Evolutionary conservation across 176 grass and related monocot genomes (phyloP).

Genomic region (Rhipidocladum racemiflorum): DNA sequence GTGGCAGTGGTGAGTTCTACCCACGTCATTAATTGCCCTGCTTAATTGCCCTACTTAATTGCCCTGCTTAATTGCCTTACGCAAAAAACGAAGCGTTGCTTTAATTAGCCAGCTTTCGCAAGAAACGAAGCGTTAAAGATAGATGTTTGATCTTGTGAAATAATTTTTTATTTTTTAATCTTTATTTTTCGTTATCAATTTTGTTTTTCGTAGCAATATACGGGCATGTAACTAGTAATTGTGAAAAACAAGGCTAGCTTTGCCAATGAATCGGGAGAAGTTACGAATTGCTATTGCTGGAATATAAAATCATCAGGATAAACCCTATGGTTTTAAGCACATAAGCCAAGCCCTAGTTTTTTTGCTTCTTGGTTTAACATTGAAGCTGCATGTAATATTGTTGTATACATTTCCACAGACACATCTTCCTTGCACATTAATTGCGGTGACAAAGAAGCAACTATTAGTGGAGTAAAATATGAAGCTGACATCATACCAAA

Average conservation of each 20-base stretch:
- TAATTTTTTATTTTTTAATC: too few species aligned
- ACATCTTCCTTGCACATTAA: slow-evolving; percentile 66
- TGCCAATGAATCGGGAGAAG: not conserved
- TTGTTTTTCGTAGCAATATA: too few species aligned
- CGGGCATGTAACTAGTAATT: too few species aligned
- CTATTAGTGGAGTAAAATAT: slow-evolving; percentile 53
- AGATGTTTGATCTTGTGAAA: too few species aligned
- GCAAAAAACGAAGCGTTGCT: too few species aligned
- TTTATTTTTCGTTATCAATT: too few species aligned
- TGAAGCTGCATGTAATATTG: slow-evolving; percentile 23
- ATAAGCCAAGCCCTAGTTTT: not conserved
- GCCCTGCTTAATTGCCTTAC: too few species aligned
- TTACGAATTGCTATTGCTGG: slow-evolving; percentile 9
- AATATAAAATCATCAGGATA: slow-evolving; percentile 4
- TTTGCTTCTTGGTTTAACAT: slow-evolving; percentile 9
- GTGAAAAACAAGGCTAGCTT: not conserved
- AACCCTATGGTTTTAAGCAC: slow-evolving; percentile 8
- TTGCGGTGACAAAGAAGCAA: slow-evolving; percentile 73
- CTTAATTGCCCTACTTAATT: too few species aligned
- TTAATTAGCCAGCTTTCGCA: too few species aligned
- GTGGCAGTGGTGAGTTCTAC: too few species aligned
- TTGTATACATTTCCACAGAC: slow-evolving; percentile 42
- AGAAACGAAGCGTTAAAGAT: too few species aligned
- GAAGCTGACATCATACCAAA: slow-evolving; percentile 63
- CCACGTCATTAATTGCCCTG: too few species aligned